Evolutionary conservation across 352 stramenopile genomes (phyloP), one percentile per base, ranked within the genome.

Genomic region (Globisporangium parvum): DNA sequence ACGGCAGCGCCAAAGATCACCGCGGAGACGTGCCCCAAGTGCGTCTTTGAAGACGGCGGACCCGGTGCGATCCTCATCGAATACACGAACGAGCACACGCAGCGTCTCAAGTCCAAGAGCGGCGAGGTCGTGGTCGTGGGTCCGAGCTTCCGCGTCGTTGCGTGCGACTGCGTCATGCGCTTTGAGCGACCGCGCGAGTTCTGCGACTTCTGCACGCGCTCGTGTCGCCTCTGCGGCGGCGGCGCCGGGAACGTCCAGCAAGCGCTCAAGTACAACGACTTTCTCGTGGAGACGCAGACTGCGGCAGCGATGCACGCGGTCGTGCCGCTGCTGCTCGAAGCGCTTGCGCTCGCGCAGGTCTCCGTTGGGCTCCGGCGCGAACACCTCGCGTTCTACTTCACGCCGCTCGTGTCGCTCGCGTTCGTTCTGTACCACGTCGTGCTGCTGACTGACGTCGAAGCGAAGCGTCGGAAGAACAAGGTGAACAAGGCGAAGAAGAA

Each of bases 111-210:
- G 51, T 50, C 63, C 28, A 63, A 60, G 8, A 63, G 63, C 57
- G 62, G 67, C 3, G 82, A 87, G 21, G 53, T 85, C 15, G 79
- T 93, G 40, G 61, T 80, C 31, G 61, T 92, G 12, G 85, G 85
- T 0, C 75, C 80, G 31, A 92, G 70, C 10, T 95, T 92, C 63
- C 79, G 81, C n/a, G 85, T 93, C 51, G 77, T 93, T 3, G 72
- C 77, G 24, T 95, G 85, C 51, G 82, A 95, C 59, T 95, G 85
- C 41, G 82, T 92, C n/a, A 71, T 86, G 49, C 80, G 85, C 18
- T 87, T 86, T 42, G 31, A 79, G 26, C 73, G 64, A 23, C 73
- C 69, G 8, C 71, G 73, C 4, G 75, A 85, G 14, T 91, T 87
- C 53, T 95, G 85, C 49, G 66, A 53, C 11, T 95, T 95, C 48